A percentile compares a stretch with the other conserved stretches of the same genome.
These are phyloP conservation scores for Ogataea salicorniae DNA, from an alignment of 805 yeast species.

Conservation along the genomic window DNA sequence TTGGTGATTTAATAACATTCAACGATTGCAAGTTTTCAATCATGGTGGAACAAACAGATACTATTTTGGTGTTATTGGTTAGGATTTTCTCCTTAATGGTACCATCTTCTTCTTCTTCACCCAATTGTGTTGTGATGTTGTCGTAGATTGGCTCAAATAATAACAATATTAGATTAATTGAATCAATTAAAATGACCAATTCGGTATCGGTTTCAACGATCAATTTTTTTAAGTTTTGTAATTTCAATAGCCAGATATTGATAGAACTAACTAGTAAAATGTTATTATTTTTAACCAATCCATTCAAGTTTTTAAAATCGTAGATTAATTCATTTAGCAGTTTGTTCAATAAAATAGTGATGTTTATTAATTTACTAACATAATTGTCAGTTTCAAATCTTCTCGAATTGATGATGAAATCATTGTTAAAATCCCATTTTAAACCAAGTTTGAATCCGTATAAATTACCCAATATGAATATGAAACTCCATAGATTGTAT, in stretches of 20 bases:
- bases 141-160: constrained; percentile 17
- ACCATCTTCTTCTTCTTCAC: too few relatives aligned
- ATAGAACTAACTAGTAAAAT: constrained; percentile 19
- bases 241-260: constrained; percentile 21
- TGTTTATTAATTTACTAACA: constrained; percentile 17
- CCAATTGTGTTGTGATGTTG: not conserved
- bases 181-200: constrained; percentile 5
- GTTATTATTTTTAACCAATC: constrained; percentile 8
- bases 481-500: constrained; percentile 24
- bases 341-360: constrained; percentile 15
- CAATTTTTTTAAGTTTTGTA: constrained; percentile 6
- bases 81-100: constrained; percentile 1
- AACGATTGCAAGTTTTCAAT: constrained; percentile 4
- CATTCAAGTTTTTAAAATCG: constrained; percentile 11
- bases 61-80: constrained; percentile 5
- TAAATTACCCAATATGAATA: constrained; percentile 24
- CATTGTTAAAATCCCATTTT: constrained; percentile 21
- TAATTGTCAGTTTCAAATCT: constrained; percentile 10
- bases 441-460: constrained; percentile 24
- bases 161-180: constrained; percentile 16
- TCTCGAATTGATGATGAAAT: constrained; percentile 14
- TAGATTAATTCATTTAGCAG: constrained; percentile 19
- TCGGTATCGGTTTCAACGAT: not conserved
- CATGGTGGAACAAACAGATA: constrained; percentile 4
- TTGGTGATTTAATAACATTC: constrained; percentile 15